Evolutionary conservation across 441 rosid species (phyloP), one percentile per base, ranked within the genome.

Genomic region (Mallotus repandus): DNA sequence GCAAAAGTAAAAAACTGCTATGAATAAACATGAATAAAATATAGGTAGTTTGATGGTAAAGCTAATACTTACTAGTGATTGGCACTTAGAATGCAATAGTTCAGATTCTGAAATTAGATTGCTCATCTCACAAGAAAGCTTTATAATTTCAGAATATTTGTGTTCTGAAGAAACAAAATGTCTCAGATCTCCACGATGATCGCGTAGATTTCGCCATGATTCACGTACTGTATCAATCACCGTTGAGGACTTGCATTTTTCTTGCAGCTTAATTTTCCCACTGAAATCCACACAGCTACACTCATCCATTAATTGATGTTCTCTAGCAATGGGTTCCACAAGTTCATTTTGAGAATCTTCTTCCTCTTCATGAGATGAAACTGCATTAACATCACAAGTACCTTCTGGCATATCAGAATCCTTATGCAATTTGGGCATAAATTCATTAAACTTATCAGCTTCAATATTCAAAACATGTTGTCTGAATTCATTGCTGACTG

Each of bases 261-360:
- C 72, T 69, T 74, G 32, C 25, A 74, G 65, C 69, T 78, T 75
- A 80, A 78, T 56, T 73, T 75, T 82, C 81, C 72, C 80, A 71
- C 79, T 83, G 71, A 91, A 86, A 82, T 84, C 90, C 79, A 96
- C 78, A 63, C 96, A 87, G 79, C 98, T 93, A 76, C 97, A 89
- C 83, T 96, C 93, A 77, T 96, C 99, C 89, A 89, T 86, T 75
- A 86, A 75, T 66, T 84, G 91, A 79, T 77, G 84, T 60, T 78
- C 86, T 81, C 85, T 81, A 59, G 78, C 68, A 53, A 76, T 70
- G 73, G 72, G 74, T 75, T 80, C 89, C 49, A 15, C 71, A 64
- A 63, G 73, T 69, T 82, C 84, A 74, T 79, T 82, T 70, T 73
- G 85, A 77, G 81, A 76, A 81, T 86, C 87, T 77, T 86, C 92